These are phyloP conservation scores for Ustilago esculenta DNA, from an alignment of 1,284 basidiomycete genomes.

Conservation along the genomic window DNA sequence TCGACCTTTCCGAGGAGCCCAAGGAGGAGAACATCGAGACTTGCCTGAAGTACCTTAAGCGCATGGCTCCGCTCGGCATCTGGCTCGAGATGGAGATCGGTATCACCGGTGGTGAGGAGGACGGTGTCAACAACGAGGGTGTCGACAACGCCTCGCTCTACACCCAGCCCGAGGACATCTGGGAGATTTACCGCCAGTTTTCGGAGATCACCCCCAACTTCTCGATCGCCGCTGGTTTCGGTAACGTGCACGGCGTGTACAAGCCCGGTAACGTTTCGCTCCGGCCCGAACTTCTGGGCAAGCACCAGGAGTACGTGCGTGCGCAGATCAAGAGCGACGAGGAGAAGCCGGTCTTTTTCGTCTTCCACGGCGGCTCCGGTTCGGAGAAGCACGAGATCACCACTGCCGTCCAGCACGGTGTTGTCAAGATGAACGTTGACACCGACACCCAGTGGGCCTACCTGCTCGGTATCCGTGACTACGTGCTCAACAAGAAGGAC, in stretches of 20 bases:
- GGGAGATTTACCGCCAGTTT: conserved; percentile 87
- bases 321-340: conserved; percentile 75
- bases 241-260: conserved; percentile 81
- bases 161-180: conserved; percentile 94
- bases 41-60: conserved; percentile 94
- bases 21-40: conserved; percentile 96
- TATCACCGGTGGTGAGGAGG: conserved; percentile 99
- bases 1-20: conserved; percentile 96
- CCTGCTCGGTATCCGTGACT: conserved; percentile 78
- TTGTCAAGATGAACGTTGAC: conserved; percentile 67
- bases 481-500: conserved; percentile 66
- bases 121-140: conserved; percentile 81
- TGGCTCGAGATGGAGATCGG: conserved; percentile 99
- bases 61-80: conserved; percentile 83
- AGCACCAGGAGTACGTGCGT: conserved; percentile 86
- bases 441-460: conserved; percentile 91
- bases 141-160: conserved; percentile 94
- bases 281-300: conserved; percentile 87
- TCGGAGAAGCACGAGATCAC: conserved; percentile 96
- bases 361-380: conserved; percentile 99
- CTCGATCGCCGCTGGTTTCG: conserved; percentile 94
- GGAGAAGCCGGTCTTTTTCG: conserved; percentile 81
- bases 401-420: conserved; percentile 89
- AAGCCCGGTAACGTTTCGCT: conserved; percentile 76
- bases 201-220: conserved; percentile 90